Evolutionary conservation across 192 early-diverging fungal genomes (phyloP).

Genomic region (Coemansia furcata): DNA sequence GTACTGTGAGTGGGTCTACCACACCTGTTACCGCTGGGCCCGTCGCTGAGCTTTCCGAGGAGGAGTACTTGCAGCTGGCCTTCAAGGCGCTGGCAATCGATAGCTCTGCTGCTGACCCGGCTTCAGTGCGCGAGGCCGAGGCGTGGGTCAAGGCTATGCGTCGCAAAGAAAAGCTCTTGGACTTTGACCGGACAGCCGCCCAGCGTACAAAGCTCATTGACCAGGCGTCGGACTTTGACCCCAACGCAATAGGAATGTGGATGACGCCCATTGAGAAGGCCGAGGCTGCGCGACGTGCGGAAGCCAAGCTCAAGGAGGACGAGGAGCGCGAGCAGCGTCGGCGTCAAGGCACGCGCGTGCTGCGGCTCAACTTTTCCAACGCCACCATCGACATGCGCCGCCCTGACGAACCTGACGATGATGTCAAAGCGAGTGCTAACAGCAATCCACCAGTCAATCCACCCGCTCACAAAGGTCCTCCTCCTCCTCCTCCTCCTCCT

Average conservation of each 20-base stretch:
- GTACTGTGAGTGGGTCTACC: background rate
- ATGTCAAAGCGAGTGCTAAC: background rate
- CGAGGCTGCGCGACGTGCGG: slow-evolving; percentile 12
- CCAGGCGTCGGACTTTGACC: slow-evolving; percentile 42
- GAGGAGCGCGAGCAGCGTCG: slow-evolving; percentile 28
- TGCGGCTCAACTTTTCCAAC: slow-evolving; percentile 27
- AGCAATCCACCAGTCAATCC: background rate
- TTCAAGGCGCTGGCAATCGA: slow-evolving; percentile 36
- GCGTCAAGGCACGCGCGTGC: slow-evolving; percentile 43
- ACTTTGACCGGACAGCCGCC: slow-evolving; percentile 52
- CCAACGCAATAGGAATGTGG: slow-evolving; percentile 39
- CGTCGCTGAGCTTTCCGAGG: slow-evolving; percentile 24
- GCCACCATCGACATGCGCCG: slow-evolving; percentile 14
- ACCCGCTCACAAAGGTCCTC: background rate
- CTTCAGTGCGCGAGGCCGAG: slow-evolving; percentile 20
- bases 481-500: background rate
- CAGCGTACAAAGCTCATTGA: slow-evolving; percentile 52
- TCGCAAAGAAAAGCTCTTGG: slow-evolving; percentile 46
- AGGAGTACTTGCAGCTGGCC: slow-evolving; percentile 36
- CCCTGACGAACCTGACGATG: background rate
- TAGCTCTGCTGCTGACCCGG: slow-evolving; percentile 5
- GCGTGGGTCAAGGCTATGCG: slow-evolving; percentile 39
- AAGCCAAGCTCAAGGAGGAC: background rate
- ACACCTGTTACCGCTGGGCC: background rate
- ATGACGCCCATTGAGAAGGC: slow-evolving; percentile 45